These are phyloP conservation scores for Talaromyces pinophilus DNA, from an alignment of 2,329 filamentous ascomycete species.

Conservation along the genomic window DNA sequence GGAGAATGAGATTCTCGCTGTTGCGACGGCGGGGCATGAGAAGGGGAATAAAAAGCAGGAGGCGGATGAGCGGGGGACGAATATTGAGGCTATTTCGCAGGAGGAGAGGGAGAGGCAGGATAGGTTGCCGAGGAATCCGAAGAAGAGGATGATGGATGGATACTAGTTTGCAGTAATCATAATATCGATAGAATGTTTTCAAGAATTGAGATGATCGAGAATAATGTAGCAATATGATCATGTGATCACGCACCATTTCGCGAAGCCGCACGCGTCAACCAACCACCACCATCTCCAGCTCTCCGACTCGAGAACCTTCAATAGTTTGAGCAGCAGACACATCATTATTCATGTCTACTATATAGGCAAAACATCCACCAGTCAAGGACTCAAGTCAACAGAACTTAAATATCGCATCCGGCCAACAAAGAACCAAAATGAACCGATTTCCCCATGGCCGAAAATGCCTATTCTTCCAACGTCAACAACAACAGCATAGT, in stretches of 20 bases:
- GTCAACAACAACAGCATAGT: slow-evolving; percentile 15
- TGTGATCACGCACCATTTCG: not conserved
- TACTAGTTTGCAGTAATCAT: slow-evolving; percentile 20
- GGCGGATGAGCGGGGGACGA: slow-evolving; percentile 32
- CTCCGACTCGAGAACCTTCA: not conserved
- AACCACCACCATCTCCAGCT: not conserved
- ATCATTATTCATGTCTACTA: not conserved
- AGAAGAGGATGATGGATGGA: slow-evolving; percentile 51
- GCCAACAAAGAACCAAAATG: slow-evolving; percentile 8
- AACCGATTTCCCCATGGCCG: slow-evolving; percentile 22
- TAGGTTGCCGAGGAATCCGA: slow-evolving; percentile 44
- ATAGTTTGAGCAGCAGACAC: not conserved
- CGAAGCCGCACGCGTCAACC: not conserved
- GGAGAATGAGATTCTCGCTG: slow-evolving; percentile 75
- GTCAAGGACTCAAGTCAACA: not conserved
- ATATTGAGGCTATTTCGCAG: slow-evolving; percentile 41
- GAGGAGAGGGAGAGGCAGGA: slow-evolving; percentile 44
- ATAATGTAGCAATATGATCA: not conserved
- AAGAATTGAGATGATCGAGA: not conserved
- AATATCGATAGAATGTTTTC: not conserved
- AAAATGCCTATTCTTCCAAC: slow-evolving; percentile 21
- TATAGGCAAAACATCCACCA: not conserved
- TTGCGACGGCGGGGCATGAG: slow-evolving; percentile 80
- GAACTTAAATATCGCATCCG: not conserved
- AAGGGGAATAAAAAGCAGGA: slow-evolving; percentile 34